Conservation (phyloP, 75 land plant genomes). For the Pinus albicaulis region DNA sequence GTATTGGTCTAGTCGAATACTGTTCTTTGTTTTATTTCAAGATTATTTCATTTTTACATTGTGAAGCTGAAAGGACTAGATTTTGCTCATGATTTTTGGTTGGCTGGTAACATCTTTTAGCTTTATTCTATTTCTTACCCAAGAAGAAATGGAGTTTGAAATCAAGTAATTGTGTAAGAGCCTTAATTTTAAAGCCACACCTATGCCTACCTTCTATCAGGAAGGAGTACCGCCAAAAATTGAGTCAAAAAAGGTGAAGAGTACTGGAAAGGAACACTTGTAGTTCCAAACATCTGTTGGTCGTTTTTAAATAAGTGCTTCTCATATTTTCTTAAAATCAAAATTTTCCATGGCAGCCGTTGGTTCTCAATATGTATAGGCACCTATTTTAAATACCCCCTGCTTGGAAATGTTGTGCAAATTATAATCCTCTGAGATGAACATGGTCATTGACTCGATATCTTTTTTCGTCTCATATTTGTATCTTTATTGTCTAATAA, state of each 20-base stretch:
- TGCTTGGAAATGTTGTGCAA: background rate
- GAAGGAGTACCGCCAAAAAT: slow-evolving; percentile 25
- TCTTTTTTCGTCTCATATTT: background rate
- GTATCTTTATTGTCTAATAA: background rate
- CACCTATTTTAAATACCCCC: background rate
- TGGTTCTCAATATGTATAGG: background rate
- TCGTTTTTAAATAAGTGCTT: background rate
- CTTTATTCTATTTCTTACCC: slow-evolving; percentile 6
- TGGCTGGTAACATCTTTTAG: background rate
- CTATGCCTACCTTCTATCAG: slow-evolving; percentile 53
- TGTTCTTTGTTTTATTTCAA: background rate
- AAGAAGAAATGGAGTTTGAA: slow-evolving; percentile 45
- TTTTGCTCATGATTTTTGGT: background rate
- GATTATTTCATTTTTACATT: background rate
- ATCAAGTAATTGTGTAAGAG: slow-evolving; percentile 42
- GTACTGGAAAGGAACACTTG: too few species aligned
- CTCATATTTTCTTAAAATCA: background rate
- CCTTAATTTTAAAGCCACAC: slow-evolving; percentile 56
- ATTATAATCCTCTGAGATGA: background rate
- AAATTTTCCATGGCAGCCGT: background rate
- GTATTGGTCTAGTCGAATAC: background rate
- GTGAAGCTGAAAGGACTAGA: background rate
- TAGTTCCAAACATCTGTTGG: background rate
- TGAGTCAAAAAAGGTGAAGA: slow-evolving; percentile 26
- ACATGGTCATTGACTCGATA: background rate